These are phyloP conservation scores for Cladosporium velox DNA, from an alignment of 2,329 filamentous ascomycete genomes.

Conservation along the genomic window DNA sequence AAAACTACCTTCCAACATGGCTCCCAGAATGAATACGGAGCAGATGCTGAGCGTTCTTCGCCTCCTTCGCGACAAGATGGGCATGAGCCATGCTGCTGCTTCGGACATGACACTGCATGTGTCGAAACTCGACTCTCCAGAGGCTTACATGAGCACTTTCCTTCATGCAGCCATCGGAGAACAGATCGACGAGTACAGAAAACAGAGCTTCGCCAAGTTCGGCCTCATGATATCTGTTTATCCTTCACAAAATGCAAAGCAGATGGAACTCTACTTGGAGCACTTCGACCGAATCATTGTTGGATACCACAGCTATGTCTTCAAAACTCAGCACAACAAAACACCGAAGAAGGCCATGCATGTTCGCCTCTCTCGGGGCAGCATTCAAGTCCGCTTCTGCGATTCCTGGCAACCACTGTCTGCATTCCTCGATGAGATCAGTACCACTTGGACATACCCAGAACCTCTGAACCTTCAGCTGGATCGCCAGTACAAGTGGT, in stretches of 20 bases:
- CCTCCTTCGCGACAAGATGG: background rate
- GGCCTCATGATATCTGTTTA: background rate
- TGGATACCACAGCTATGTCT: constrained; percentile 7
- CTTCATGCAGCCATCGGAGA: background rate
- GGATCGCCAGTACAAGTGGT: constrained; percentile 19
- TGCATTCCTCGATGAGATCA: constrained; percentile 1
- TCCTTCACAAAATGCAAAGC: background rate
- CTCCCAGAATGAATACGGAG: background rate
- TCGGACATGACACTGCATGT: background rate
- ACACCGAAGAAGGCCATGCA: background rate
- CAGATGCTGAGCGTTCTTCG: background rate
- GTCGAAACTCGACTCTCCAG: background rate
- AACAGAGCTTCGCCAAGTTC: background rate
- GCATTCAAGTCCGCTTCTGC: constrained; percentile 2
- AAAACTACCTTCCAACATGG: background rate
- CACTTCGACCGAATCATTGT: background rate
- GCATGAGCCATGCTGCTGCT: background rate
- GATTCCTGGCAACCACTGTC: background rate
- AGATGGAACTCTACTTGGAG: background rate
- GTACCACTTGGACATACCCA: background rate
- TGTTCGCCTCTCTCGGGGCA: background rate
- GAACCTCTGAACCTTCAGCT: background rate
- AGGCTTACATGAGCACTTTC: background rate
- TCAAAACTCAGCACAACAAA: background rate
- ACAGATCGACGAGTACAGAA: constrained; percentile 3